Evolutionary conservation across 1,139 yeast species (phyloP), one percentile per base, ranked within the genome.

Genomic region (Protomyces inundatus): DNA sequence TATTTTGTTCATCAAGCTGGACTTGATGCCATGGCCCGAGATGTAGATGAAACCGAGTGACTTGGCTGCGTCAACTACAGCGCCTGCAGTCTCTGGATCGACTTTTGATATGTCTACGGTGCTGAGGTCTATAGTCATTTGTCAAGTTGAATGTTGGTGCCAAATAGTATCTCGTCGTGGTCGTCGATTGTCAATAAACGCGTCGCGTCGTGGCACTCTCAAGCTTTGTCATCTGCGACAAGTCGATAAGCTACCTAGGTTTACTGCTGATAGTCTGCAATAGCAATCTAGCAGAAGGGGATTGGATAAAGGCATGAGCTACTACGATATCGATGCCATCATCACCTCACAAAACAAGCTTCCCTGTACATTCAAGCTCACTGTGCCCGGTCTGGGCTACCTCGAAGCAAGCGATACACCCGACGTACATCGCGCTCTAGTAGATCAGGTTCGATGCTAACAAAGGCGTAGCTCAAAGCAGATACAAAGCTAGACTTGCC

Each of bases 401-500:
- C 55, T 61, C 50, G 65, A 63, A 60, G 50, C 53, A 30, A 55
- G 50, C 32, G 62, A 64, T 61, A 51, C 40, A 10, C 33, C 40
- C 4, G 53, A 51, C n/a, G 58, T 54, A 30, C 34, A 16, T 39
- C 7, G 12, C 36, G 6, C 10, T 34, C 32, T 5, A 4, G 4
- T 10, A n/a, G 23, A 12, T 48, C 12, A 9, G 35, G 39, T 10
- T 45, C 12, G 12, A 12, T 37, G 9, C 50, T 37, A 12, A 10
- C 37, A 14, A 39, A 23, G 46, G 12, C 30, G 10, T 54, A 84
- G 67, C 80, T 88, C 16, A 77, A 79, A 64, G 80, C 84, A 70
- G 86, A 85, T 53, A 80, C 95, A 1, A 85, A 85, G 70, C 73
- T 90, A 4, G 95, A 88, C 66, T 78, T 93, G 51, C 98, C 98